Evolutionary conservation across 2,329 filamentous ascomycete genomes (phyloP), one percentile per base, ranked within the genome.

Genomic region (Aureobasidium sp.): DNA sequence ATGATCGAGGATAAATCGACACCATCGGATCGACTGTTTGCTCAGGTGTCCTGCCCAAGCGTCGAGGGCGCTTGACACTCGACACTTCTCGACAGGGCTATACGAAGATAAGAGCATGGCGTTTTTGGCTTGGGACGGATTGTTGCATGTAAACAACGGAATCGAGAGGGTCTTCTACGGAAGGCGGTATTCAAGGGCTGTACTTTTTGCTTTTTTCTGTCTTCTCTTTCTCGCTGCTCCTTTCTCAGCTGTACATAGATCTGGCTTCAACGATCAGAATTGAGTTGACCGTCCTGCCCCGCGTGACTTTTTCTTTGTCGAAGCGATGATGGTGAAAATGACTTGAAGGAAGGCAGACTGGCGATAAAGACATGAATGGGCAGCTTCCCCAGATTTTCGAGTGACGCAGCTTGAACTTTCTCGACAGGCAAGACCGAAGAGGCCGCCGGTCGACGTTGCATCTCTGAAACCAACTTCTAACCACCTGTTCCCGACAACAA

Each of bases 331-430:
- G n/a, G 25, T 25, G 15, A 27, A 39, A 32, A 9, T 53, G 11
- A 7, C 37, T 15, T 11, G 8, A 30, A 49, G 47, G 29, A 11
- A 15, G 16, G n/a, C 37, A 39, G 10, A 34, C 5, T 25, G 16
- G n/a, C 11, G 54, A 34, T 25, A 47, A 59, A 48, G 54, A 59
- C 54, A 59, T 59, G 54, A 36, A 59, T 59, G 54, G 54, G 15
- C 54, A 54, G 50, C 50, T 54, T 54, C 50, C 50, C 50, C 50
- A 42, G 50, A 54, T 54, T 54, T 30, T 21, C 15, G 49, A 29
- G 55, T 59, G 55, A 59, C 55, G 55, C 37, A 13, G 41, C 29
- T 44, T 45, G 53, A 45, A 57, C 53, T 57, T 57, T 44, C 27
- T 30, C 27, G 29, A 36, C 29, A 45, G 30, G 25, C 52, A 45